phyloP scores from a whole-genome alignment of 148 eudicot species.

The Diospyros lotus region DNA sequence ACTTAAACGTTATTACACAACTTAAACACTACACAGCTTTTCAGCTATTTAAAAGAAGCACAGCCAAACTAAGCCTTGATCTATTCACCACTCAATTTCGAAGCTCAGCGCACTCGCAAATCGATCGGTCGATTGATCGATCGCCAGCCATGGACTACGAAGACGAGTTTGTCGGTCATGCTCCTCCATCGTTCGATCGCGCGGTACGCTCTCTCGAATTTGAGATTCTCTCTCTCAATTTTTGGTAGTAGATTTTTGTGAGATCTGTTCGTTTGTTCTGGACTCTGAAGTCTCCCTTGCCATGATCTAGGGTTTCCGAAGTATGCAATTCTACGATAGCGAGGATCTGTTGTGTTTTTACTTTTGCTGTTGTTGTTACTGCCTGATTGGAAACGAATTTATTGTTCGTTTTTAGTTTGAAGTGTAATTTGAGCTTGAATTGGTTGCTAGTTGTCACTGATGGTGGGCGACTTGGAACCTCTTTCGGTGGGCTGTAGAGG shows the following conservation, averaged over 20 bases:
- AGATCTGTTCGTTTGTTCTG: not conserved
- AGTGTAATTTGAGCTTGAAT: not conserved
- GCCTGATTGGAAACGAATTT: not conserved
- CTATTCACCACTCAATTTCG: too few species aligned
- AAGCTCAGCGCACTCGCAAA: too few species aligned
- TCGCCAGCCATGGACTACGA: constrained; percentile 6
- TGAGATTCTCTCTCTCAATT: not conserved
- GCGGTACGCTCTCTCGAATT: not conserved
- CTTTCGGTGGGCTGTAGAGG: not conserved
- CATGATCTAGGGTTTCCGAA: not conserved
- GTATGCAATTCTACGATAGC: not conserved
- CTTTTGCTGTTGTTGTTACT: too few species aligned
- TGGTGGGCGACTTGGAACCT: not conserved
- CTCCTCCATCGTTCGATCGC: constrained; percentile 10
- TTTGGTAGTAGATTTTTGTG: not conserved
- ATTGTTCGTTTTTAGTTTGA: not conserved
- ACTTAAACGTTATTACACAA: too few species aligned
- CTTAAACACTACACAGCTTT: too few species aligned
- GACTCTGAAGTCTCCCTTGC: not conserved
- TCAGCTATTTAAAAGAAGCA: too few species aligned
- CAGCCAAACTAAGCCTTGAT: too few species aligned
- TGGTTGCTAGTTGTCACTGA: not conserved
- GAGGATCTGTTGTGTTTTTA: not conserved
- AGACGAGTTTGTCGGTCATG: constrained; percentile 12
- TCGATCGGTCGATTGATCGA: not conserved